A percentile compares a stretch with the other conserved stretches of the same genome.
phyloP scores from a whole-genome alignment of 2,329 filamentous ascomycete genomes.

The Parascedosporium putredinis region DNA sequence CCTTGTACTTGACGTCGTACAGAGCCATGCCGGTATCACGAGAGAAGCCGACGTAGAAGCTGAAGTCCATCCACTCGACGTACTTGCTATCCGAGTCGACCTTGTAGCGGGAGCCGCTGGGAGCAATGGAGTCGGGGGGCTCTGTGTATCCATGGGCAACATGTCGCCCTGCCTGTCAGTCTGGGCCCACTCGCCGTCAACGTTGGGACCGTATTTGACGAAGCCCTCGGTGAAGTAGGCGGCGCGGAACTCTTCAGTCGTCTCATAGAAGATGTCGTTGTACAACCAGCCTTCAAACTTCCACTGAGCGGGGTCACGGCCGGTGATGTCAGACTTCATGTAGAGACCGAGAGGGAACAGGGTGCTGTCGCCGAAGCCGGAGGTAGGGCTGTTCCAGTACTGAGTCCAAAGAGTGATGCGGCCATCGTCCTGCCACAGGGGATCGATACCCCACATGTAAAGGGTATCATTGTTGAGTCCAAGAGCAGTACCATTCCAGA shows the following conservation, averaged over 20 bases:
- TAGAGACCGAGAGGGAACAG: constrained; percentile 30
- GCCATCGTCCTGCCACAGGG: constrained; percentile 28
- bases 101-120: constrained; percentile 27
- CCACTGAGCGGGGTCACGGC: constrained; percentile 40
- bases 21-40: constrained; percentile 37
- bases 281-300: constrained; percentile 19
- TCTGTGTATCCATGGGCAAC: constrained; percentile 10
- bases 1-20: constrained; percentile 42
- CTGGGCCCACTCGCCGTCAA: constrained; percentile 35
- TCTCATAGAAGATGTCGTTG: constrained; percentile 40
- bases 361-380: constrained; percentile 6
- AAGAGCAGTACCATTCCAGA: constrained; percentile 26
- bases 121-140: constrained; percentile 14
- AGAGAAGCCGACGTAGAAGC: constrained; percentile 39
- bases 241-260: constrained; percentile 33
- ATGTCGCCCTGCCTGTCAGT: constrained; percentile 29
- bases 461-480: constrained; percentile 31
- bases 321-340: constrained; percentile 36
- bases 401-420: constrained; percentile 16
- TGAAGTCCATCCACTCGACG: constrained; percentile 40
- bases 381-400: constrained; percentile 2
- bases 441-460: constrained; percentile 29
- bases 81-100: constrained; percentile 32
- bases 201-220: constrained; percentile 33
- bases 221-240: constrained; percentile 33